A percentile compares a stretch with the other conserved stretches of the same genome.
These are phyloP conservation scores for Mortierella sp. DNA, from an alignment of 371 early-diverging fungal genomes.

Conservation along the genomic window DNA sequence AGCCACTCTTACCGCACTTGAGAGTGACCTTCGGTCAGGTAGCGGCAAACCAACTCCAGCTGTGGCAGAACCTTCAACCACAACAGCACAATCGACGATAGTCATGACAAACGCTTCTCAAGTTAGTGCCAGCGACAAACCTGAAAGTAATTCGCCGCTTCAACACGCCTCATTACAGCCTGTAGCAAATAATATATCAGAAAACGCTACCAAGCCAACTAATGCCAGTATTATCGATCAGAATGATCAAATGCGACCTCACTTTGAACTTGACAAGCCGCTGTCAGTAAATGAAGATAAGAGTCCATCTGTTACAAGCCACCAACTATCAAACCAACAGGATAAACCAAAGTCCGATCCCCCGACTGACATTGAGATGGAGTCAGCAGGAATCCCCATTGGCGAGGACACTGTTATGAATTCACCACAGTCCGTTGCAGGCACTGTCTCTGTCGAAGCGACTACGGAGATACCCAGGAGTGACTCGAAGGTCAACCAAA, in stretches of 20 bases:
- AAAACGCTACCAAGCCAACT: too few relatives aligned
- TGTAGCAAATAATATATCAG: neutral
- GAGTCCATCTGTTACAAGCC: neutral
- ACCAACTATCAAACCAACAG: neutral
- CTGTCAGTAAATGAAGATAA: neutral
- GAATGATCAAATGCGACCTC: neutral
- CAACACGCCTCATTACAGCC: neutral
- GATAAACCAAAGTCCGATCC: neutral
- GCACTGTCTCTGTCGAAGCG: neutral
- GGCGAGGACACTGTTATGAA: neutral
- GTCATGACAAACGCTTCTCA: neutral
- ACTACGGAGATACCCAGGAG: neutral
- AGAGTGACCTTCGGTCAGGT: neutral
- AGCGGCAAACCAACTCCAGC: constrained; percentile 4
- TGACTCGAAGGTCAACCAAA: neutral
- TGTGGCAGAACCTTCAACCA: neutral
- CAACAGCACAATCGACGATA: neutral
- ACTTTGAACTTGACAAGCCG: neutral
- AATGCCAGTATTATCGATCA: neutral
- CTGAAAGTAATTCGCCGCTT: neutral
- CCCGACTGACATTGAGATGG: neutral
- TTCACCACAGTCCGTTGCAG: neutral
- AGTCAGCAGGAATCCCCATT: neutral
- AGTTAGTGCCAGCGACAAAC: neutral
- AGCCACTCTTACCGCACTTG: constrained; percentile 16